Evolutionary conservation across 257 asterid species (phyloP).

Genomic region (Petunia axillaris): DNA sequence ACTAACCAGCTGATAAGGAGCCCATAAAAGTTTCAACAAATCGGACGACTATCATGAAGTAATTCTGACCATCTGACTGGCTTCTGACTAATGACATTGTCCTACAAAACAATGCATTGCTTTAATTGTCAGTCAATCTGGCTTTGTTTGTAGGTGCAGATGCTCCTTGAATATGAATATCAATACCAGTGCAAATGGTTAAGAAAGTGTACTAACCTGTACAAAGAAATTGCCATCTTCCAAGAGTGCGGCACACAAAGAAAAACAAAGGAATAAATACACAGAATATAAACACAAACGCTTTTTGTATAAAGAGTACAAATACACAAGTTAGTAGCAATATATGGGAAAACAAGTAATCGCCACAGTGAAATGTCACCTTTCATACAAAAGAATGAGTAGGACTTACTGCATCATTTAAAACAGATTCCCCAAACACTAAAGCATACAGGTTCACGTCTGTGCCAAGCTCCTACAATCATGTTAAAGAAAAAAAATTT

Average conservation of each 20-base stretch:
- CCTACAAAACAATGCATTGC: conserved; percentile 52
- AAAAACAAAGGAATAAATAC: conserved; percentile 40
- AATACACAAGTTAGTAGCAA: conserved; percentile 23
- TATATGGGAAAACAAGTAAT: conserved; percentile 14
- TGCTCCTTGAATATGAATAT: conserved; percentile 11
- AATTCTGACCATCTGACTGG: conserved; percentile 76
- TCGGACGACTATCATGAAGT: conserved; percentile 85
- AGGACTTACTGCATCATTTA: conserved; percentile 94
- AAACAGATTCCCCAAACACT: conserved; percentile 98
- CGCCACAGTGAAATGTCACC: conserved; percentile 25
- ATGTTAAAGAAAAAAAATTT: neutral
- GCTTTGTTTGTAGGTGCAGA: conserved; percentile 1
- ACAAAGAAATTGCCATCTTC: conserved; percentile 99
- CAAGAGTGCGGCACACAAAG: conserved; percentile 42
- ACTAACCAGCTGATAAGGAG: conserved; percentile 92
- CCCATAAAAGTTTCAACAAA: conserved; percentile 98
- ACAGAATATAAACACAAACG: neutral
- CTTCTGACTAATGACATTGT: conserved; percentile 96
- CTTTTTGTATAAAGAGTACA: neutral
- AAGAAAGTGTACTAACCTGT: conserved; percentile 66
- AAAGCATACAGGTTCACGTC: conserved; percentile 93
- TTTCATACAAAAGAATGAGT: conserved; percentile 25
- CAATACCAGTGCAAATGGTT: neutral
- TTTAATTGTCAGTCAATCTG: conserved; percentile 28
- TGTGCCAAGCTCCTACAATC: conserved; percentile 86